Base-by-base conservation (phyloP, 768 basidiomycete genomes). In the Ephemerocybe angulata region DNA sequence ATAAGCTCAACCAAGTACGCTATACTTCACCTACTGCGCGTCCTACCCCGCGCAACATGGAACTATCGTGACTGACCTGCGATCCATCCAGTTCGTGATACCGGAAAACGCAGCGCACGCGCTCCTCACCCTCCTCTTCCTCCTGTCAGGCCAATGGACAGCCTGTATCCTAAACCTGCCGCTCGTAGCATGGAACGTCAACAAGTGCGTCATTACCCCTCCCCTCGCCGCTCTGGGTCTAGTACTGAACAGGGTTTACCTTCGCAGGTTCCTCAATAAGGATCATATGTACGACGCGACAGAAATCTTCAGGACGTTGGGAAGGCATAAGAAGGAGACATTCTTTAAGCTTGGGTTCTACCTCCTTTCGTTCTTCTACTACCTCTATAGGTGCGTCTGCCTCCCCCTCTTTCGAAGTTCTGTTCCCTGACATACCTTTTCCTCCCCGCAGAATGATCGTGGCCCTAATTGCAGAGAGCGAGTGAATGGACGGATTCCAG, bases 221-320 rank as follows among this genome's bases (percentile, higher is more conserved):
- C 29, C 44, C 50, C 31, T 52, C 27, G 28, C 50, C 62, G 54
- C 11, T 3, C 29, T 47, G 22, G 35, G 38, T 27, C 28, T 29
- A 35, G 42, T 52, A 43, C 44, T 31, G 46, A 21, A 35, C 48
- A 24, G 8, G 58, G 22, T 47, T 30, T 22, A 3, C 4, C 50
- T 51, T 25, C 54, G 10, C 66, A 97, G 94, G 74, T 93, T 98
- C 68, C 83, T 88, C 62, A 86, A 86, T 70, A 92, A 93, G 67
- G 87, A 88, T 65, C 95, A 98, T 74, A 96, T 98, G 93, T 98
- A 97, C 67, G 97, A 99, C 67, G 97, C 97, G 52, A 98, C 96
- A 22, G 97, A 99, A 75, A 99, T 98, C 61, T 99, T 99, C 82
- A 84, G 97, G 62, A 93, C 95, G 54, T 74, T 98, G 44, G 83